Percentiles rank a stretch among this genome's conserved stretches.
Evolutionary conservation across 2,329 filamentous ascomycete species (phyloP).

Genomic region (Trichophyton mentagrophytes): DNA sequence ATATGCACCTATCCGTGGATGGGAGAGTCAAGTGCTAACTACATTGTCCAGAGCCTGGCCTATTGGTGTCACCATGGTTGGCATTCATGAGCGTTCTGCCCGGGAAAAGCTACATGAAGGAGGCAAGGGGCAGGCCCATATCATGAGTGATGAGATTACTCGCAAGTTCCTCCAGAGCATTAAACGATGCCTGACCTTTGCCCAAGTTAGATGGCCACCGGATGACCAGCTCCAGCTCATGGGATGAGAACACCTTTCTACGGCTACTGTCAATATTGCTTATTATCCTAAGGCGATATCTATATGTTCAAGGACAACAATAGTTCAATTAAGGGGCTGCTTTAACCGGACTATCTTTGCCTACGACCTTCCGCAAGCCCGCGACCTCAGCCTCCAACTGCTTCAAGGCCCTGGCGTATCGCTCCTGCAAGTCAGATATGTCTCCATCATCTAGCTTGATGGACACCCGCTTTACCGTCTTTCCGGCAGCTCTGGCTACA

Average conservation of each 20-base stretch:
- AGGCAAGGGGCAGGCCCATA: constrained; percentile 69
- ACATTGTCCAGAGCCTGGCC: constrained; percentile 59
- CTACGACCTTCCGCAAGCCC: not conserved
- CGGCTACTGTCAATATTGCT: no score
- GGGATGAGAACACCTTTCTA: constrained; percentile 43
- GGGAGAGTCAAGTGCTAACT: not conserved
- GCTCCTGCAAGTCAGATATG: constrained; percentile 17
- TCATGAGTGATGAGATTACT: constrained; percentile 92
- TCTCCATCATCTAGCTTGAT: constrained; percentile 20
- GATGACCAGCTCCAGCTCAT: constrained; percentile 87
- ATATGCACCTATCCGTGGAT: no score
- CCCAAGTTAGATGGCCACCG: constrained; percentile 91
- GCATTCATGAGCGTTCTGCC: constrained; percentile 93
- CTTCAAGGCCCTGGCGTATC: constrained; percentile 25
- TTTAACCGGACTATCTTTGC: not conserved
- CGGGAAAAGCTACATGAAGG: constrained; percentile 84
- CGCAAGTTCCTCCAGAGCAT: constrained; percentile 96
- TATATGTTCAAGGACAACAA: not conserved
- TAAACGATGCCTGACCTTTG: constrained; percentile 91
- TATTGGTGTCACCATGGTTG: constrained; percentile 98
- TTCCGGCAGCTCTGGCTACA: constrained; percentile 22
- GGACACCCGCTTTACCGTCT: constrained; percentile 21
- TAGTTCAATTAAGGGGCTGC: not conserved
- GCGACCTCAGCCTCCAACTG: constrained; percentile 26
- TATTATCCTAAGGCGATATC: no score